These are phyloP conservation scores for Barnettozyma siamensis DNA, from an alignment of 805 yeast species.

Conservation along the genomic window DNA sequence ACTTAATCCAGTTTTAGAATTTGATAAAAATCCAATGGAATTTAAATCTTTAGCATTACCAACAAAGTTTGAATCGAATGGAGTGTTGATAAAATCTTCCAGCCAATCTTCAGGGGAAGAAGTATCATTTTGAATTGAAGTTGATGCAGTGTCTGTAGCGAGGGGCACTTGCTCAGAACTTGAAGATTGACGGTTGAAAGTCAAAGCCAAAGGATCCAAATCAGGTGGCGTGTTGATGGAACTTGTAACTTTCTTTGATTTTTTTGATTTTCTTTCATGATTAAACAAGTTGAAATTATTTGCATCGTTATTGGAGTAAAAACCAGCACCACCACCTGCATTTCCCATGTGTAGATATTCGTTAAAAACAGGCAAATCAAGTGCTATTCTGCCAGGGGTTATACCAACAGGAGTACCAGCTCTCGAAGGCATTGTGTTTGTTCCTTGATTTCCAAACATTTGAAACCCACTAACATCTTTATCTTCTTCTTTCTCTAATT, in stretches of 20 bases:
- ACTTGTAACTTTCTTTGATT: not conserved
- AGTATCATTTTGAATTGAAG: slow-evolving; percentile 18
- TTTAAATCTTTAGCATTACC: slow-evolving; percentile 39
- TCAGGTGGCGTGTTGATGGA: not conserved
- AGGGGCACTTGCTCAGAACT: slow-evolving; percentile 1
- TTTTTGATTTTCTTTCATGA: slow-evolving; percentile 7
- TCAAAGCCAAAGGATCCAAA: not conserved
- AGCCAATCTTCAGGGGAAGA: slow-evolving; percentile 53
- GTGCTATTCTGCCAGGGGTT: slow-evolving; percentile 5
- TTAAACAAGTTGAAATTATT: slow-evolving; percentile 16
- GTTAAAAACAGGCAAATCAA: slow-evolving; percentile 31
- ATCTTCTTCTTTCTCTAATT: not conserved
- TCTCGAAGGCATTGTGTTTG: slow-evolving; percentile 3
- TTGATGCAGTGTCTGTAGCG: slow-evolving; percentile 12
- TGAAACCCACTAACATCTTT: not conserved
- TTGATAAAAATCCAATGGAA: slow-evolving; percentile 47
- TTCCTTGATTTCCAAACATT: not conserved
- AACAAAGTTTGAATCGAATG: slow-evolving; percentile 51
- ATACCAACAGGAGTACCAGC: slow-evolving; percentile 19
- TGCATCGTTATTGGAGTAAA: slow-evolving; percentile 15
- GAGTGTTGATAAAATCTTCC: slow-evolving; percentile 62
- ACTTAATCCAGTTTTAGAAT: not conserved
- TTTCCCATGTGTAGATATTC: slow-evolving; percentile 36
- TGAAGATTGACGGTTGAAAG: not conserved
- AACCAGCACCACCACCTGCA: slow-evolving; percentile 38